phyloP scores from a whole-genome alignment of 148 eudicot genomes.

The Pharnaceum exiguum region DNA sequence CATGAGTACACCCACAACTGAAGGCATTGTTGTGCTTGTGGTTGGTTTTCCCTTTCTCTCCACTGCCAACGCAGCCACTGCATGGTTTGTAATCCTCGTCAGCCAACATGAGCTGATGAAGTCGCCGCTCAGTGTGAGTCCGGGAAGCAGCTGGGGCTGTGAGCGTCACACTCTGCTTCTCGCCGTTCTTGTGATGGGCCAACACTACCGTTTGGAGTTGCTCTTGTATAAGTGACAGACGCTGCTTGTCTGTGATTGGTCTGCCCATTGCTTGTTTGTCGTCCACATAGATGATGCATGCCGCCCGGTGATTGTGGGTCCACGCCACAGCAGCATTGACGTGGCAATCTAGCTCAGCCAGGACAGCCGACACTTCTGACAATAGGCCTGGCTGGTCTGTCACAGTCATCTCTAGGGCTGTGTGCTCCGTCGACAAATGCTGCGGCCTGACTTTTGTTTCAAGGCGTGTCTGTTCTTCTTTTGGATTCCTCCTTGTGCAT shows the following conservation, averaged over 20 bases:
- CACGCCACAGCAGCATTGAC: slow-evolving; percentile 64
- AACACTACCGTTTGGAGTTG: slow-evolving; percentile 56
- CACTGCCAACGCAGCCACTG: slow-evolving; percentile 22
- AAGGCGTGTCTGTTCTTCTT: slow-evolving; percentile 19
- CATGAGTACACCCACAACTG: slow-evolving; percentile 31
- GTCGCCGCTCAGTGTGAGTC: slow-evolving; percentile 78
- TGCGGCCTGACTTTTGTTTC: slow-evolving; percentile 26
- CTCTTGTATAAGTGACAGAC: slow-evolving; percentile 43
- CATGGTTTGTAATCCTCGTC: slow-evolving; percentile 47
- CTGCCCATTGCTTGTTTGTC: slow-evolving; percentile 30
- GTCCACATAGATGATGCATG: slow-evolving; percentile 65
- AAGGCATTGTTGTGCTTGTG: neutral
- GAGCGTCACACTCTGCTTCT: slow-evolving; percentile 47
- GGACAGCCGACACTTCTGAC: slow-evolving; percentile 73
- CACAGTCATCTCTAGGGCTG: slow-evolving; percentile 73
- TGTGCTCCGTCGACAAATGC: slow-evolving; percentile 32
- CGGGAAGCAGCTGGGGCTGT: slow-evolving; percentile 24
- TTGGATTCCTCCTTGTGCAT: slow-evolving; percentile 29
- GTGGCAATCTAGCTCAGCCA: slow-evolving; percentile 63
- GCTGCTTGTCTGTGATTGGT: slow-evolving; percentile 33
- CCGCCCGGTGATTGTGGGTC: slow-evolving; percentile 75
- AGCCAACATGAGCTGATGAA: slow-evolving; percentile 78
- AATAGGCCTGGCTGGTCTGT: slow-evolving; percentile 71
- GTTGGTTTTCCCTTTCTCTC: neutral
- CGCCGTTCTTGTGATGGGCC: slow-evolving; percentile 56